Evolutionary conservation across 192 early-diverging fungal genomes (phyloP).

Genomic region (Pilaira anomala): DNA sequence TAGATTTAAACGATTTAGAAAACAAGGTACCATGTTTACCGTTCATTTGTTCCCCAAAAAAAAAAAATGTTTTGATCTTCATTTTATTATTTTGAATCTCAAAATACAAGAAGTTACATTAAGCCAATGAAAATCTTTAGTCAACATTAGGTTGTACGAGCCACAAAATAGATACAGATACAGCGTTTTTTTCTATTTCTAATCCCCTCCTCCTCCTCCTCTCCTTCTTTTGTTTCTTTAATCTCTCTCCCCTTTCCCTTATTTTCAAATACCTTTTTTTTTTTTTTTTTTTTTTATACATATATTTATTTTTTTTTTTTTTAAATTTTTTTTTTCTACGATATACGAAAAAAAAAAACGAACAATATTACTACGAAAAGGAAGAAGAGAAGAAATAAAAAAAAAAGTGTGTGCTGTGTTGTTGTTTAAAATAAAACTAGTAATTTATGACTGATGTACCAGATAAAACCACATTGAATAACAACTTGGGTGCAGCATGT

Average conservation of each 20-base stretch:
- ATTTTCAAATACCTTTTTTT: neutral
- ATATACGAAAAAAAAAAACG: neutral
- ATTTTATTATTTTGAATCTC: too few species aligned
- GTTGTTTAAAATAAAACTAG: constrained; percentile 1
- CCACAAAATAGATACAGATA: neutral
- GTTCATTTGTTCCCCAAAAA: too few species aligned
- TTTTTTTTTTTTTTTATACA: neutral
- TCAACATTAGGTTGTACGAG: neutral
- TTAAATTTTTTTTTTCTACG: neutral
- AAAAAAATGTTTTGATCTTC: too few species aligned
- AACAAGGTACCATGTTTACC: too few species aligned
- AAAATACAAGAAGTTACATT: neutral
- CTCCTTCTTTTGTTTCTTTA: constrained; percentile 5
- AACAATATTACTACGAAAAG: neutral
- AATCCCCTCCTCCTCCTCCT: neutral
- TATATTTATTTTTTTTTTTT: neutral
- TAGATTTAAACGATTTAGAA: too few species aligned
- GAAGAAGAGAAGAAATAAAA: neutral
- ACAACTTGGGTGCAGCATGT: constrained; percentile 35
- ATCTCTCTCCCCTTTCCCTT: neutral
- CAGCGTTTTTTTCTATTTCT: constrained; percentile 6
- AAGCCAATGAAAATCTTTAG: neutral
- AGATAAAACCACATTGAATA: constrained; percentile 8
- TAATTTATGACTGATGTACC: constrained; percentile 25
- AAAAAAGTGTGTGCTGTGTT: neutral